Base-by-base conservation (phyloP, 2,329 filamentous ascomycete species). In the Colletotrichum paranaense region DNA sequence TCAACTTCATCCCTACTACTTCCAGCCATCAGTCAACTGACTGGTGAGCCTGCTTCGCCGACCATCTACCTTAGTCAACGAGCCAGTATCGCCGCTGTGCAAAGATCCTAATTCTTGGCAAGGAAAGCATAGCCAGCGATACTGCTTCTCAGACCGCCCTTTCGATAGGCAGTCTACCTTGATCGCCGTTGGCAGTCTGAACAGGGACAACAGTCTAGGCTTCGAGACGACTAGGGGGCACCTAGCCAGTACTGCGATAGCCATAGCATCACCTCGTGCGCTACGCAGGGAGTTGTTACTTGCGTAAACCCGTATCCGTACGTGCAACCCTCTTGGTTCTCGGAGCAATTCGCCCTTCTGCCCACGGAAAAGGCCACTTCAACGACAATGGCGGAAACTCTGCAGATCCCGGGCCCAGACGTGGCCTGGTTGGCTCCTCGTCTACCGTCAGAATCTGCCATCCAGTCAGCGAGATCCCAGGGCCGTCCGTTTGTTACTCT, bases 401-500 rank as follows among this genome's bases (percentile, higher is more conserved):
- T 75, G 3, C 69, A 66, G 16, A 66, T 76, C 56, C 76, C 80
- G 4, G 74, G 76, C 12, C 67, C 71, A 22, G 79, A 79, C 63
- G 78, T 77, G 6, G 64, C 75, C 58, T 78, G 76, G 55, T 76
- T 82, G 53, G 79, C 79, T 74, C 78, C 80, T 76, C 79, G 80
- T 64, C 74, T 82, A 11, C 76, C 77, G 19, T 59, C 74, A 46
- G 56, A 66, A 14, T 46, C 57, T 53, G 57, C 28, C 58, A 60
- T 73, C 52, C 58, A 62, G 49, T 68, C 67, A 53, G 62, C 64
- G 42, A 52, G 46, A 28, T 49, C 46, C 28, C 35, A 63, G 32
- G 26, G 26, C 53, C 79, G 80, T 11, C 86, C 86, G 12, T 90
- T 89, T 80, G 88, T 95, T 62, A 98, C 95, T 2, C 87, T 98